A percentile compares a stretch with the other conserved stretches of the same genome.
These are phyloP conservation scores for Quercus lobata DNA, from an alignment of 331 rosid genomes.

Conservation along the genomic window DNA sequence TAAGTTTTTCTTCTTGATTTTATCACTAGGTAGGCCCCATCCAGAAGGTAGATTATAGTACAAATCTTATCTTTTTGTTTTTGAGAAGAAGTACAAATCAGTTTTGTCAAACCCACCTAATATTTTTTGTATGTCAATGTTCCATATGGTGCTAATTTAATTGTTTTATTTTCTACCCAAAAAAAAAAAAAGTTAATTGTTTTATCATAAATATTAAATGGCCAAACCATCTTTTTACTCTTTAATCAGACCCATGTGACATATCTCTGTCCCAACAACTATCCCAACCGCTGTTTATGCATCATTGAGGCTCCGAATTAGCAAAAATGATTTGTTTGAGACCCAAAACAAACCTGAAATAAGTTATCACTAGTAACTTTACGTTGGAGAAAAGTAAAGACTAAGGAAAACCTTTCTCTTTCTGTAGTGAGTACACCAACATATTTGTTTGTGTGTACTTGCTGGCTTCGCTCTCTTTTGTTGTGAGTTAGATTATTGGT, in stretches of 20 bases:
- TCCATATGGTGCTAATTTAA: slow-evolving; percentile 8
- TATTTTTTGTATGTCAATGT: slow-evolving; percentile 7
- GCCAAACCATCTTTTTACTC: not conserved
- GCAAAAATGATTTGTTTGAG: slow-evolving; percentile 10
- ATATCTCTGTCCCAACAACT: slow-evolving; percentile 32
- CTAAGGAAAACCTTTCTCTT: slow-evolving; percentile 34
- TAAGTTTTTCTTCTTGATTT: no score
- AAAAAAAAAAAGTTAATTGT: not conserved
- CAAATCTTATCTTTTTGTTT: not conserved
- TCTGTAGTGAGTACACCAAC: slow-evolving; percentile 28
- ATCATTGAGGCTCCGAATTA: slow-evolving; percentile 25
- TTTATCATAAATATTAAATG: not conserved
- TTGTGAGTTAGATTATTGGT: slow-evolving; percentile 20
- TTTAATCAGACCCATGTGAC: not conserved
- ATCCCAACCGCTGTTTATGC: slow-evolving; percentile 24
- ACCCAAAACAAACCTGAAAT: slow-evolving; percentile 14
- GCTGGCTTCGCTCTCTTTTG: slow-evolving; percentile 34
- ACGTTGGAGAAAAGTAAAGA: slow-evolving; percentile 61
- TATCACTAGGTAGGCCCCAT: not conserved
- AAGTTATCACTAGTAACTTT: slow-evolving; percentile 35
- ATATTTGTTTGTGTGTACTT: slow-evolving; percentile 22
- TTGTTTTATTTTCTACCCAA: not conserved
- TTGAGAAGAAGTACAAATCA: not conserved
- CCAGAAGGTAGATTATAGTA: not conserved
- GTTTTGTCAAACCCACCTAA: slow-evolving; percentile 14